A percentile compares a stretch with the other conserved stretches of the same genome.
phyloP scores from a whole-genome alignment of 352 stramenopile genomes.

The Phytophthora pini region DNA sequence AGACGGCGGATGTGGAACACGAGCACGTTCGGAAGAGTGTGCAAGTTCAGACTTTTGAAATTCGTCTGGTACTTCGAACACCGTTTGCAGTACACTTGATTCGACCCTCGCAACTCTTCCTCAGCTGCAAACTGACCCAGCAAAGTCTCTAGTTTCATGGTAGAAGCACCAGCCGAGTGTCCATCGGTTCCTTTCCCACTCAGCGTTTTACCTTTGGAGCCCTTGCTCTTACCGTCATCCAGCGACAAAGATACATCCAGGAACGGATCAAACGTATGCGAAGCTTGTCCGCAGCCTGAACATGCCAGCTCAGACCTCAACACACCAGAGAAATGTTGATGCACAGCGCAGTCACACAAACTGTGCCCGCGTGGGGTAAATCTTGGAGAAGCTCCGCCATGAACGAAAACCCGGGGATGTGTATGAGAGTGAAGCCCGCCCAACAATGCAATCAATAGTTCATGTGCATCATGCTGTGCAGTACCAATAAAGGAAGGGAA shows the following conservation, averaged over 20 bases:
- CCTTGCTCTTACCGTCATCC: constrained; percentile 25
- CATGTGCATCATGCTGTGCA: constrained; percentile 81
- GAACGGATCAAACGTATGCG: constrained; percentile 73
- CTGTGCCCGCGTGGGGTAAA: constrained; percentile 65
- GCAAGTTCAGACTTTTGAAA: constrained; percentile 68
- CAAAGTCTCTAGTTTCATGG: constrained; percentile 45
- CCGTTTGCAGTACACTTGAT: constrained; percentile 69
- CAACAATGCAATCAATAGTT: constrained; percentile 73
- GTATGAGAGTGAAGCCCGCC: constrained; percentile 70
- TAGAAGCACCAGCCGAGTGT: not conserved
- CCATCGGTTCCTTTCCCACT: not conserved
- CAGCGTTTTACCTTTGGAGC: not conserved
- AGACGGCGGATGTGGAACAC: constrained; percentile 82
- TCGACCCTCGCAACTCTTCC: constrained; percentile 59
- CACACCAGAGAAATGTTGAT: constrained; percentile 76
- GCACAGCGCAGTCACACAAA: constrained; percentile 74
- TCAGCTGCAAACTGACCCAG: constrained; percentile 57
- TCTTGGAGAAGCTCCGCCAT: constrained; percentile 52
- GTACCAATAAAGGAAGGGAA: constrained; percentile 60
- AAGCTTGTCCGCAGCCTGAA: constrained; percentile 55
- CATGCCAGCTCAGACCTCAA: constrained; percentile 67
- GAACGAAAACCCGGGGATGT: constrained; percentile 49
- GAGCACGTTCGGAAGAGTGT: constrained; percentile 71
- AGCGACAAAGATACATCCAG: constrained; percentile 77
- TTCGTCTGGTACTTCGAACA: constrained; percentile 67